Base-by-base conservation (phyloP, 768 basidiomycete genomes). In the Lactifluus rugatus region DNA sequence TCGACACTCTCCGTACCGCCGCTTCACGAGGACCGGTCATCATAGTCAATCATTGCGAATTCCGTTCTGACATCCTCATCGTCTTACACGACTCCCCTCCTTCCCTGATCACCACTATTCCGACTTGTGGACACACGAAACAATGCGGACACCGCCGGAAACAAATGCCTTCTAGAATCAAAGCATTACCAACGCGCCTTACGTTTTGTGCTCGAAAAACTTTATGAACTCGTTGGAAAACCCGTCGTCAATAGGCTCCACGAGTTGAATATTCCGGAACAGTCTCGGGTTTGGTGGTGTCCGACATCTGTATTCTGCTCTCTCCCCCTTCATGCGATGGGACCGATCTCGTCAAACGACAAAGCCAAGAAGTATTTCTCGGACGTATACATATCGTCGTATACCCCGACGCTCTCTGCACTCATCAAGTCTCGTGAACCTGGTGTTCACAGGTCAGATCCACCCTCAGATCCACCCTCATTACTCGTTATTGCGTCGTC, bases 291-390 rank as follows among this genome's bases (percentile, higher is more conserved):
- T n/a, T n/a, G n/a, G n/a, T n/a, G n/a, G n/a, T n/a, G n/a, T n/a
- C n/a, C n/a, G n/a, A n/a, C n/a, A n/a, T n/a, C n/a, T n/a, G n/a
- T n/a, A n/a, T n/a, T n/a, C n/a, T n/a, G n/a, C n/a, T n/a, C n/a
- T n/a, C n/a, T n/a, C n/a, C 56, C 56, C 3, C 48, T 56, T 1
- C 56, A 56, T 3, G 41, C 56, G 0, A 50, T 56, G 56, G 56
- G 54, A 11, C 54, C 54, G 19, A 25, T 56, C 23, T n/a, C n/a
- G n/a, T 44, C 54, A 0, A 19, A 36, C 5, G 49, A 9, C 1
- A 10, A 3, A 8, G 0, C 5, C 17, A 16, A n/a, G 13, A 41
- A 23, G 7, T 52, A 58, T 32, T 58, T 58, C 50, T 52, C 34
- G 4, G 57, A 58, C 26, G 2, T 58, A 2, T 58, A 47, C 11